Base-by-base conservation (phyloP, 768 basidiomycete genomes). In the Cystofilobasidium ferigula region DNA sequence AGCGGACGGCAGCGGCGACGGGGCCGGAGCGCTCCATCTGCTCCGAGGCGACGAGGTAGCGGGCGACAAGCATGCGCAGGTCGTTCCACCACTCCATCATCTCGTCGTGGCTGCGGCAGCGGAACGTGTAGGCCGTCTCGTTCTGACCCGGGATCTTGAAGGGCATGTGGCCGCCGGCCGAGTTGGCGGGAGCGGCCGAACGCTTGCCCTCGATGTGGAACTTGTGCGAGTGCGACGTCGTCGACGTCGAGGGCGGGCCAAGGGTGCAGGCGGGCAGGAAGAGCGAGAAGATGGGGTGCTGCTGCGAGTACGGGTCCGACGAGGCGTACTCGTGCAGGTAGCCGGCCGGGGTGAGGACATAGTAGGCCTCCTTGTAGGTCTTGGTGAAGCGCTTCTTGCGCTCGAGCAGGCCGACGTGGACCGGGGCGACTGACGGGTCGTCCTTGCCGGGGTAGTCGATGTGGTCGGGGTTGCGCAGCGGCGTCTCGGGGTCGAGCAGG, bases 31-130 rank as follows among this genome's bases (percentile, higher is more conserved):
- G 80, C 78, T 95, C 89, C 78, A 98, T 87, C 74, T 84, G 82
- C 78, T 98, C 95, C 70, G 86, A 88, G 38, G 92, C 91, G 45
- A 98, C 89, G 61, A 99, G 81, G 74, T 95, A 97, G 69, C 90
- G 77, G 26, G 92, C 90, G 72, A 91, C 93, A 45, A 94, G 79
- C 89, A 93, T 92, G 68, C 89, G 78, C 45, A 93, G 80, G 74
- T 98, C 95, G 73, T 98, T 98, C 95, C 95, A 99, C 89, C 95
- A 95, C 78, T 99, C 95, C 90, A 97, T 90, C 90, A 97, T 91
- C 71, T 97, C 94, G 69, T 98, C 94, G 70, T 87, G 84, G 66
- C 85, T 87, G 67, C 94, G 79, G 54, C 88, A 83, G 40, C 91
- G 82, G 81, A 99, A 98, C 57, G 85, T 88, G 85, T 88, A 98